Conservation (phyloP, 495 filamentous ascomycete species). For the Daldinia grandis region DNA sequence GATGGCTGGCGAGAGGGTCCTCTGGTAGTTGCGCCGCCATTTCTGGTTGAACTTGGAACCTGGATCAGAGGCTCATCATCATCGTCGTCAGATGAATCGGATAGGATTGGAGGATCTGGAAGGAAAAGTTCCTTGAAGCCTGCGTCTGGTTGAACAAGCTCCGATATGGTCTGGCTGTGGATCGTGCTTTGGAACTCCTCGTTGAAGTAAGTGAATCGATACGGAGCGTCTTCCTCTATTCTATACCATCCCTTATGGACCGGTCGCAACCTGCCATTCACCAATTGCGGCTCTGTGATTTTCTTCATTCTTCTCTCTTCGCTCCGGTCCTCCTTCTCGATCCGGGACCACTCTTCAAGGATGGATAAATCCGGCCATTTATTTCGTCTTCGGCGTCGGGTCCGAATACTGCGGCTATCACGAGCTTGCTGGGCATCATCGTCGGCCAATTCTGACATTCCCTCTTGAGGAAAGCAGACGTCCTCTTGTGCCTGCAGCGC, state of each 20-base stretch:
- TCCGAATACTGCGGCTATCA: conserved; percentile 41
- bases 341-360: conserved; percentile 87
- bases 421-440: conserved; percentile 65
- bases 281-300: conserved; percentile 89
- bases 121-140: conserved; percentile 85
- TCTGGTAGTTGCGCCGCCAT: conserved; percentile 28
- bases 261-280: conserved; percentile 86
- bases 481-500: conserved; percentile 75
- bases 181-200: conserved; percentile 94
- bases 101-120: conserved; percentile 62
- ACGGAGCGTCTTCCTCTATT: conserved; percentile 88
- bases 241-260: conserved; percentile 83
- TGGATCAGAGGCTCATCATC: conserved; percentile 51
- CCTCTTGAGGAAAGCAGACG: conserved; percentile 89
- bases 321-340: conserved; percentile 89
- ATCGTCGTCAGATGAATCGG: conserved; percentile 70
- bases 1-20: conserved; percentile 50
- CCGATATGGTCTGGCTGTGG: conserved; percentile 92
- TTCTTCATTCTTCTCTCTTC: conserved; percentile 90
- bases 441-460: conserved; percentile 77
- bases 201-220: conserved; percentile 98
- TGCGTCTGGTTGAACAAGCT: conserved; percentile 82
- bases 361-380: conserved; percentile 71
- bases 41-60: conserved; percentile 20
- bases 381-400: conserved; percentile 62